These are phyloP conservation scores for Kregervanrija fluxuum DNA, from an alignment of 805 yeast species.

Conservation along the genomic window DNA sequence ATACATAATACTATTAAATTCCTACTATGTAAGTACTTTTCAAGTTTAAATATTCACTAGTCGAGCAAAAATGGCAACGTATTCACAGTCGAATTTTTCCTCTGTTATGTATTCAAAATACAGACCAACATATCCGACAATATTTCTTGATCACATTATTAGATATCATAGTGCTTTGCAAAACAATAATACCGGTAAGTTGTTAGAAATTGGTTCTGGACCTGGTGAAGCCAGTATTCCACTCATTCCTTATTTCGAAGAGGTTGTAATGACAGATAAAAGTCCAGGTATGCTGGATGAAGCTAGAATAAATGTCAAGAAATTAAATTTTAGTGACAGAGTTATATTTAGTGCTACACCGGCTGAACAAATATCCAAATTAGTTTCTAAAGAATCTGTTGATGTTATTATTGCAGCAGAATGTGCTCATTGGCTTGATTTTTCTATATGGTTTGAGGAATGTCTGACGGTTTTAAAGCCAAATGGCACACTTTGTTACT, in stretches of 20 bases:
- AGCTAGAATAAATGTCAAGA: constrained; percentile 22
- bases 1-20: no score
- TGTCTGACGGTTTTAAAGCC: constrained; percentile 30
- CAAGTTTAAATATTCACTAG: no score
- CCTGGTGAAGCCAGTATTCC: constrained; percentile 47
- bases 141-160: constrained; percentile 29
- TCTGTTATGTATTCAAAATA: constrained; percentile 46
- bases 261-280: no score
- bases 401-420: constrained; percentile 77
- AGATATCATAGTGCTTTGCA: no score
- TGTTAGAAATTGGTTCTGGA: constrained; percentile 51
- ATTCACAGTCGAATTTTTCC: constrained; percentile 44
- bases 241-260: constrained; percentile 25
- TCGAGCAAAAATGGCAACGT: constrained; percentile 47
- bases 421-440: constrained; percentile 72
- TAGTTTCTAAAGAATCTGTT: constrained; percentile 23
- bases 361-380: constrained; percentile 16
- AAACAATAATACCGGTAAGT: no score
- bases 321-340: not conserved
- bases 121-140: constrained; percentile 61
- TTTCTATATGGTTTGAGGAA: constrained; percentile 22
- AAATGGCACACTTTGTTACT: constrained; percentile 52
- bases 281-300: constrained; percentile 35
- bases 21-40: no score
- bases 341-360: constrained; percentile 8